phyloP scores from a whole-genome alignment of 306 rosid species.

The Lablab purpureus region DNA sequence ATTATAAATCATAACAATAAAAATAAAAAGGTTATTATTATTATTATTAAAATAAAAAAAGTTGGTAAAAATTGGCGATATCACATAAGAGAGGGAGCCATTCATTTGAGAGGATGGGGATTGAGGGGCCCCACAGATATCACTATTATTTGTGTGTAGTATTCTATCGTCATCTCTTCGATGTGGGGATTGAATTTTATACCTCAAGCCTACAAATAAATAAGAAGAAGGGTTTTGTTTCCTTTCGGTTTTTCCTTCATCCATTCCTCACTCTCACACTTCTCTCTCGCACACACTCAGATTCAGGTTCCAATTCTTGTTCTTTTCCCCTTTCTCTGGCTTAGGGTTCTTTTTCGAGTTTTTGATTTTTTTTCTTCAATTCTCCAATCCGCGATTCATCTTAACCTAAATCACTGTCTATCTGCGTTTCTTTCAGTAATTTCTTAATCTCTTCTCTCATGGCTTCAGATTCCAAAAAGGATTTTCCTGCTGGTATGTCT shows the following conservation, averaged over 20 bases:
- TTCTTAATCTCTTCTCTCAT: constrained; percentile 42
- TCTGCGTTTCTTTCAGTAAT: constrained; percentile 48
- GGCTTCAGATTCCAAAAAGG: constrained; percentile 75
- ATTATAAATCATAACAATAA: too few species aligned
- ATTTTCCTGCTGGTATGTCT: constrained; percentile 69
- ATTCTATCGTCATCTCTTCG: constrained; percentile 17
- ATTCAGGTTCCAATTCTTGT: constrained; percentile 45
- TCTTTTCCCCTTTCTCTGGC: not conserved
- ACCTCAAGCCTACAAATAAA: not conserved
- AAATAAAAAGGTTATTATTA: too few species aligned
- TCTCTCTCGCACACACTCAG: not conserved
- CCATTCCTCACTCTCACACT: not conserved
- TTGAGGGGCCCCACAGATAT: constrained; percentile 41
- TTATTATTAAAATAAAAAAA: too few species aligned
- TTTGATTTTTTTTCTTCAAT: not conserved
- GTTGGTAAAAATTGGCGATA: not conserved
- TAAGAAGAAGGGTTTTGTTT: constrained; percentile 12
- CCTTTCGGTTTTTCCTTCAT: not conserved
- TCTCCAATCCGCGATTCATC: not conserved
- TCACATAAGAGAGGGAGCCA: constrained; percentile 29
- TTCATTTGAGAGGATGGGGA: constrained; percentile 42
- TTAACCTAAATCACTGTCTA: not conserved
- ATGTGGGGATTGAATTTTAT: constrained; percentile 11
- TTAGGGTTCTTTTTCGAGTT: not conserved
- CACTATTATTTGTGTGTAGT: constrained; percentile 12